phyloP scores from a whole-genome alignment of 2,329 filamentous ascomycete genomes.

The Alternaria longipes region DNA sequence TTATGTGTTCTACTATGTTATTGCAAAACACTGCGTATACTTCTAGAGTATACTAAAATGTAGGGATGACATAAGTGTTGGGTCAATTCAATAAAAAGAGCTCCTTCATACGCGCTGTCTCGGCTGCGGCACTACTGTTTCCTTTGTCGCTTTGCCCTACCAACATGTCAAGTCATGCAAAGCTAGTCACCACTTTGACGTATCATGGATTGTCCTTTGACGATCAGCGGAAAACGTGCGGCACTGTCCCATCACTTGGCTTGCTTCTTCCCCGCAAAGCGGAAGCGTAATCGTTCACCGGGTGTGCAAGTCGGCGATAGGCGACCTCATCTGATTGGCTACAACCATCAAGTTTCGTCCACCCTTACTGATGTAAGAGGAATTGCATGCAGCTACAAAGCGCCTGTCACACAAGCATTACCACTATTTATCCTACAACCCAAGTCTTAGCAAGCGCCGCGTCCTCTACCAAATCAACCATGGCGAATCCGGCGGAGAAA shows the following conservation, averaged over 20 bases:
- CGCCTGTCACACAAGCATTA: neutral
- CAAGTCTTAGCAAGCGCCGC: neutral
- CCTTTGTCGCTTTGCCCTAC: neutral
- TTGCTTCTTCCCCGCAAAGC: conserved; percentile 15
- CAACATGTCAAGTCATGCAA: conserved; percentile 2
- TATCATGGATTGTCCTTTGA: neutral
- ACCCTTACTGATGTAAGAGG: neutral
- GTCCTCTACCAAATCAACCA: conserved; percentile 1
- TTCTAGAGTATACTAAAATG: too few relatives aligned
- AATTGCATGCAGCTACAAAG: neutral
- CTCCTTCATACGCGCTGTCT: neutral
- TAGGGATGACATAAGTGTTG: too few relatives aligned
- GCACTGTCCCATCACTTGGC: conserved; percentile 11
- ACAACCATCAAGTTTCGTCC: neutral
- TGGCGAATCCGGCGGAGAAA: conserved; percentile 16
- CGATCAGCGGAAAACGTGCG: conserved; percentile 8
- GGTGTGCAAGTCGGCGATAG: neutral
- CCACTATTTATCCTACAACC: neutral
- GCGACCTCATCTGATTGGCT: conserved; percentile 7
- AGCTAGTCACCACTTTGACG: neutral
- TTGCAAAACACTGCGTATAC: too few relatives aligned
- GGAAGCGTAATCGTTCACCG: neutral
- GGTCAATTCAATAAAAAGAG: neutral
- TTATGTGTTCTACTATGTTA: too few relatives aligned
- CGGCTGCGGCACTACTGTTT: neutral